Conservation (phyloP, 371 early-diverging fungal species). For the Encephalitozoon romaleae region DNA sequence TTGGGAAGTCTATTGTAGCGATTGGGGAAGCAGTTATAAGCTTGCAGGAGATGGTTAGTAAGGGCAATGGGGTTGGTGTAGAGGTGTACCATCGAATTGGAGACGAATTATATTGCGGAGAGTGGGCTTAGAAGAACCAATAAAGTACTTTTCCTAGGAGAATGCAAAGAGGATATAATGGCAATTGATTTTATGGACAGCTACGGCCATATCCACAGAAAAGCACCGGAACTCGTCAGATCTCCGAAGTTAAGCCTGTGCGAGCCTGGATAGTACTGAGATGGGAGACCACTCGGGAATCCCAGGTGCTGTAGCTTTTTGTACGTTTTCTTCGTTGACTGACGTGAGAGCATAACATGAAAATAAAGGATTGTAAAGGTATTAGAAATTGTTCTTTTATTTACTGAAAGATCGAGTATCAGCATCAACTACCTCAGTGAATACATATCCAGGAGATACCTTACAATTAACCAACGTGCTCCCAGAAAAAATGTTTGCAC, state of each 20-base stretch:
- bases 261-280: constrained; percentile 35
- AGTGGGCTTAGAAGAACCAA: neutral
- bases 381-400: neutral
- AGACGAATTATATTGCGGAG: constrained; percentile 30
- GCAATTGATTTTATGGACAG: neutral
- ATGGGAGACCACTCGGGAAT: constrained; percentile 39
- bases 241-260: constrained; percentile 43
- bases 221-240: constrained; percentile 42
- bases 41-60: constrained; percentile 6
- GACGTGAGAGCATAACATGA: too few species aligned
- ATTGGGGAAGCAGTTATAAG: constrained; percentile 34
- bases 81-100: constrained; percentile 21
- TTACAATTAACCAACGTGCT: constrained; percentile 19
- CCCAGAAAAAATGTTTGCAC: constrained; percentile 20
- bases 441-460: constrained; percentile 19
- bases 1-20: constrained; percentile 28
- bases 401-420: neutral
- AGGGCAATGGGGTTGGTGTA: constrained; percentile 24
- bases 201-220: constrained; percentile 40
- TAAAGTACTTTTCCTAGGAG: neutral
- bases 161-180: neutral
- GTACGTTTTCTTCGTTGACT: neutral
- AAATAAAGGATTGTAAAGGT: too few species aligned
- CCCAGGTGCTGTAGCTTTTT: constrained; percentile 32
- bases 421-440: neutral